A percentile compares a stretch with the other conserved stretches of the same genome.
These are phyloP conservation scores for Talaromyces sp. DNA, from an alignment of 2,329 filamentous ascomycete genomes.

Conservation along the genomic window DNA sequence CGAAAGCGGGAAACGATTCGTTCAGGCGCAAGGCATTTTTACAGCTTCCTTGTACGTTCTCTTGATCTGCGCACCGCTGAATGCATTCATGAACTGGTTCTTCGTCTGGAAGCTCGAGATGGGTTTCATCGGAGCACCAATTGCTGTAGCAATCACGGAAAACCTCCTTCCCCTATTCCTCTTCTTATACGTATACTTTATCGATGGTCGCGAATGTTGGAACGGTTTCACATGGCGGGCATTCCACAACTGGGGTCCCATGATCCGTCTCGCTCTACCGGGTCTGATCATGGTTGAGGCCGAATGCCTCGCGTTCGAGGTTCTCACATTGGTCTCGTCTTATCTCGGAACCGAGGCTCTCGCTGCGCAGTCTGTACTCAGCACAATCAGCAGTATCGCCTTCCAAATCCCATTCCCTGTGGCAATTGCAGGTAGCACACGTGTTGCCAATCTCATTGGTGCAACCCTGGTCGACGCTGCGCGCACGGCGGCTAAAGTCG, in stretches of 20 bases:
- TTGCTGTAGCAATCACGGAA: slow-evolving; percentile 70
- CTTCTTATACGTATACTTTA: slow-evolving; percentile 66
- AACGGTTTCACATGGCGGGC: slow-evolving; percentile 68
- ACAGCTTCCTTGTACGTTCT: slow-evolving; percentile 77
- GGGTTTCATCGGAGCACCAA: slow-evolving; percentile 74
- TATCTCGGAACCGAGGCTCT: slow-evolving; percentile 74
- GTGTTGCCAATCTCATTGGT: slow-evolving; percentile 87
- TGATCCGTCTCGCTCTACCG: slow-evolving; percentile 81
- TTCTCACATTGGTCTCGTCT: slow-evolving; percentile 75
- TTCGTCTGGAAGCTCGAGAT: slow-evolving; percentile 66
- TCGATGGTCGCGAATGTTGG: slow-evolving; percentile 73
- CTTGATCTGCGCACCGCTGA: slow-evolving; percentile 74
- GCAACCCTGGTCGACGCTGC: slow-evolving; percentile 76
- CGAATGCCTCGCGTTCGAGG: slow-evolving; percentile 89
- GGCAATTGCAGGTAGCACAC: slow-evolving; percentile 79
- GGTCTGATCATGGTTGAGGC: slow-evolving; percentile 92
- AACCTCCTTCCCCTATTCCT: slow-evolving; percentile 68
- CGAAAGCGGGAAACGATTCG: slow-evolving; percentile 75
- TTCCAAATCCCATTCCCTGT: slow-evolving; percentile 93
- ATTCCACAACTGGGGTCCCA: slow-evolving; percentile 70
- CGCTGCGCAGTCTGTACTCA: slow-evolving; percentile 81
- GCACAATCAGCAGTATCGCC: slow-evolving; percentile 70
- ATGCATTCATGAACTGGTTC: slow-evolving; percentile 73
- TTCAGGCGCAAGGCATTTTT: slow-evolving; percentile 86
- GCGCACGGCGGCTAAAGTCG: slow-evolving; percentile 72